Evolutionary conservation across 1,284 basidiomycete genomes (phyloP), one percentile per base, ranked within the genome.

Genomic region (Mycosarcoma mackinlayi): DNA sequence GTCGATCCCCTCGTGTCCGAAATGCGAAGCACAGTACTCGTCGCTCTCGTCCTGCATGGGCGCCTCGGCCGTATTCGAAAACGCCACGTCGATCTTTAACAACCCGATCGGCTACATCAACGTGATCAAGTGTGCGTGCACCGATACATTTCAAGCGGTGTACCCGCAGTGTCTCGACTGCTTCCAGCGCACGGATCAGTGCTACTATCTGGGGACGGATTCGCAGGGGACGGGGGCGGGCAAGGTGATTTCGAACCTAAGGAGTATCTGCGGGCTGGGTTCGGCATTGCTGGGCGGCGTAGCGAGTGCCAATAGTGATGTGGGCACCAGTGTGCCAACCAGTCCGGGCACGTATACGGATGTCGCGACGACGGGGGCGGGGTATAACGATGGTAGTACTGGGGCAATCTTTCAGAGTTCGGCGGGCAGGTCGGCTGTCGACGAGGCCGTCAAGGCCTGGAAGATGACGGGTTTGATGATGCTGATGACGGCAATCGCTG

Each of bases 101-200:
- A 54, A 66, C 24, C 75, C 76, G 1, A 49, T 70, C 10, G 65
- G 52, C 24, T 78, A 75, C 58, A 70, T 78, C 51, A 57, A 68
- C 23, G 85, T 89, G 31, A 89, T 90, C 78, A 86, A 88, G 78
- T 90, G 89, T 79, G 86, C 88, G 3, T 91, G 89, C 75, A 85
- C 86, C 7, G 88, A 89, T 66, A 89, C 88, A 0, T 89, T 90
- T 83, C 86, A 88, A 76, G 84, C 87, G 37, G 86, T 84, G 13
- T 89, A 87, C 77, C 89, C 89, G 28, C 88, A 90, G 84, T 91
- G 89, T 71, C 87, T 88, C 24, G 88, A 90, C 73, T 90, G 89
- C 48, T 78, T 78, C 64, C 76, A 78, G 45, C 50, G 67, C 30
- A 77, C 76, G 1, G 39, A 77, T 34, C 73, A 76, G 55, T 71